Conservation (phyloP, 1,284 basidiomycete genomes). For the Austropuccinia psidii region DNA sequence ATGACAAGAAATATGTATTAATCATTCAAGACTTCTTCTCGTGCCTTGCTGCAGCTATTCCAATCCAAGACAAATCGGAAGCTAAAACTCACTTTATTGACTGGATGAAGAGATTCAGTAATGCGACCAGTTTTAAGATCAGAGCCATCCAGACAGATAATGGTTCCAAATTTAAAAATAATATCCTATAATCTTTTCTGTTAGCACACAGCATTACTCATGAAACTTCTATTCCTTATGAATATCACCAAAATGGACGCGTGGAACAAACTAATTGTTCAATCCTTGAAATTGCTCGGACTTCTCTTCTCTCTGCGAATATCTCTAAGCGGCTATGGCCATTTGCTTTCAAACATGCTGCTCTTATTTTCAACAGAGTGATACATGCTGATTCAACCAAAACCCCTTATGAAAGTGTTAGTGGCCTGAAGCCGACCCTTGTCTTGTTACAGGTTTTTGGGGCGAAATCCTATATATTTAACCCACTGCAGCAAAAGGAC, state of each 20-base stretch:
- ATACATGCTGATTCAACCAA: background rate
- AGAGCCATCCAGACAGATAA: background rate
- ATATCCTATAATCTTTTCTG: background rate
- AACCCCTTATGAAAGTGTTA: background rate
- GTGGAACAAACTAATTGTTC: background rate
- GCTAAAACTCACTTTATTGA: background rate
- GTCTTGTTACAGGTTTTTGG: too few species aligned
- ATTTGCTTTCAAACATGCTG: background rate
- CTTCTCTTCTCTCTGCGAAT: background rate
- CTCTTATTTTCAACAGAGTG: background rate
- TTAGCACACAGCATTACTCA: background rate
- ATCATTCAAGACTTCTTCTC: background rate
- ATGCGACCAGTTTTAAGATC: background rate
- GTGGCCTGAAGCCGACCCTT: too few species aligned
- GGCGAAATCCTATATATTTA: too few species aligned
- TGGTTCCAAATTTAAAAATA: background rate
- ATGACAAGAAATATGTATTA: background rate
- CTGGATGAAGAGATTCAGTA: background rate
- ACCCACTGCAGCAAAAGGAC: too few species aligned
- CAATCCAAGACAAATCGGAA: background rate
- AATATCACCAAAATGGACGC: conserved; percentile 7
- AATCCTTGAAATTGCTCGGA: background rate
- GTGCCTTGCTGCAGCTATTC: background rate
- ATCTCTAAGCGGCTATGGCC: background rate
- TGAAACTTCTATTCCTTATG: background rate